phyloP scores from a whole-genome alignment of 2,329 filamentous ascomycete genomes.

The Nemania diffusa region DNA sequence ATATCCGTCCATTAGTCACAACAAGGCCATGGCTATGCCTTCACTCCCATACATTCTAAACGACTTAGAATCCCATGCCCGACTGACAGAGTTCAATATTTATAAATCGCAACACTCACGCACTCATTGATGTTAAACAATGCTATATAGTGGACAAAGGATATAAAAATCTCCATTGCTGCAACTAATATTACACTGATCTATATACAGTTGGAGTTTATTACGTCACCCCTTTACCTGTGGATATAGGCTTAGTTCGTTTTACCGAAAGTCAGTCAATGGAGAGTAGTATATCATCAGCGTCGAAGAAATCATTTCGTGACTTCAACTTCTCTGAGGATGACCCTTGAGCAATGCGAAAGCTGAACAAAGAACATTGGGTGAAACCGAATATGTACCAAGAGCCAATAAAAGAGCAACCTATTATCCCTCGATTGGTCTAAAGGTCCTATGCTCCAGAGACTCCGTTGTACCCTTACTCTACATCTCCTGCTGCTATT shows the following conservation, averaged over 20 bases:
- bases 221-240: background rate
- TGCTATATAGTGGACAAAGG: background rate
- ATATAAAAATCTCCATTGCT: background rate
- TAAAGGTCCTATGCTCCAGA: slow-evolving; percentile 8
- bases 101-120: background rate
- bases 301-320: slow-evolving; percentile 23
- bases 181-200: slow-evolving; percentile 22
- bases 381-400: slow-evolving; percentile 11
- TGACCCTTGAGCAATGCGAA: slow-evolving; percentile 10
- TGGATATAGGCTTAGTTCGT: background rate
- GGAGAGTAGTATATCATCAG: slow-evolving; percentile 6
- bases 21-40: no score
- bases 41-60: no score
- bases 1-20: no score
- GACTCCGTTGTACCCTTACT: slow-evolving; percentile 18
- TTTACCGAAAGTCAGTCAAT: background rate
- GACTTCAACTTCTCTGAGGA: slow-evolving; percentile 18
- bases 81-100: no score
- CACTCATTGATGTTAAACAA: no score
- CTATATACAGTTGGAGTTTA: slow-evolving; percentile 21
- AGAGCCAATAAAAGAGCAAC: slow-evolving; percentile 12
- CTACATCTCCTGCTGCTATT: slow-evolving; percentile 13
- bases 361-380: slow-evolving; percentile 6
- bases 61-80: no score
- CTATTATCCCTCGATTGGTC: slow-evolving; percentile 1